Evolutionary conservation across 257 asterid species (phyloP).

Genomic region (Rubia yunnanensis): DNA sequence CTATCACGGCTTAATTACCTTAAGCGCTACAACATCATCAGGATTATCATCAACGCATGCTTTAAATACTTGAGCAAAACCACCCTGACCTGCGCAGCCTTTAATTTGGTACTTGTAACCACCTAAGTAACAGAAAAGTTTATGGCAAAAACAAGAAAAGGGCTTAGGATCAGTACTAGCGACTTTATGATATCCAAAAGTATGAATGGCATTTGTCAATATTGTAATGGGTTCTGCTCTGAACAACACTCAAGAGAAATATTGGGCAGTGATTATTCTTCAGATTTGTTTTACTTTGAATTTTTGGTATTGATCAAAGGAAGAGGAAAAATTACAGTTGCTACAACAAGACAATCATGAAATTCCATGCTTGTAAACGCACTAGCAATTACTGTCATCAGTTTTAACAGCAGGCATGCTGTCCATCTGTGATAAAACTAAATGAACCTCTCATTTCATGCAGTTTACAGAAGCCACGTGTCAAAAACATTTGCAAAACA

Average conservation of each 20-base stretch:
- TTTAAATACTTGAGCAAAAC: conserved; percentile 94
- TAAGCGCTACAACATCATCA: conserved; percentile 78
- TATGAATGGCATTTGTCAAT: background rate
- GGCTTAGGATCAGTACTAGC: background rate
- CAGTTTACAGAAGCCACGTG: background rate
- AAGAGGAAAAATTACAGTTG: background rate
- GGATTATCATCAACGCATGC: conserved; percentile 65
- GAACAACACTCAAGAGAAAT: background rate
- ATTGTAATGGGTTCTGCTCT: background rate
- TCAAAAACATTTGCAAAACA: background rate
- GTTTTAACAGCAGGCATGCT: background rate
- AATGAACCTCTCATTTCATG: background rate
- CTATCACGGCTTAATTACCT: conserved; percentile 35
- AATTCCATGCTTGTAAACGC: background rate
- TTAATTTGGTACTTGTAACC: conserved; percentile 84
- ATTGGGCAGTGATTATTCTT: too few relatives aligned
- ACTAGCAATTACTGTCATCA: background rate
- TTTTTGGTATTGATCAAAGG: background rate
- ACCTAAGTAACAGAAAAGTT: conserved; percentile 37
- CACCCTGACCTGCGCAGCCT: conserved; percentile 99
- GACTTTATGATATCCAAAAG: background rate
- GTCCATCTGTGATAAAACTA: background rate
- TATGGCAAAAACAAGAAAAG: conserved; percentile 1
- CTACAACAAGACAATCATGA: background rate
- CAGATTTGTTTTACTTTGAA: background rate